phyloP scores from a whole-genome alignment of 2,329 filamentous ascomycete species.

The Achaetomium macrosporum region DNA sequence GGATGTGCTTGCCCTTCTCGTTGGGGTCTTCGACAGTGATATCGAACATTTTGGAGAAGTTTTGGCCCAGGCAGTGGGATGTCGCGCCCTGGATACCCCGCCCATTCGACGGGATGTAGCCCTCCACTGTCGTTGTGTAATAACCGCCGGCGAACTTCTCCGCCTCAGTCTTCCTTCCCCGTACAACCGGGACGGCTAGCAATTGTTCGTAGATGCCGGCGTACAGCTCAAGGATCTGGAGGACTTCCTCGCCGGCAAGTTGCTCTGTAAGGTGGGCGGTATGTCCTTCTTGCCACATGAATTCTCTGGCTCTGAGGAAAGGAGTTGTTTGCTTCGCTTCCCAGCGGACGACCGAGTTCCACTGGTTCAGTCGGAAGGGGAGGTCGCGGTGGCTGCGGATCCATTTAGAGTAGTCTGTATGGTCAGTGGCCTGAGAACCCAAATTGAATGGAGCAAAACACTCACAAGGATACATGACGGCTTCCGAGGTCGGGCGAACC shows the following conservation, averaged over 20 bases:
- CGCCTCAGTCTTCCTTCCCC: conserved; percentile 91
- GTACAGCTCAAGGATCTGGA: conserved; percentile 90
- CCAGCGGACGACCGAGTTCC: conserved; percentile 87
- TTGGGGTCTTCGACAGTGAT: conserved; percentile 92
- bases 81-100: conserved; percentile 96
- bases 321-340: conserved; percentile 33
- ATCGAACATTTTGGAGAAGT: conserved; percentile 99
- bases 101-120: conserved; percentile 91
- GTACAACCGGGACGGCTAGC: conserved; percentile 89
- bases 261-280: conserved; percentile 80
- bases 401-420: conserved; percentile 76
- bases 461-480: conserved; percentile 30
- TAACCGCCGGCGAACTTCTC: conserved; percentile 97
- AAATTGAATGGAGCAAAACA: not conserved
- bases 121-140: conserved; percentile 95
- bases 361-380: conserved; percentile 91
- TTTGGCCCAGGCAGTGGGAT: conserved; percentile 90
- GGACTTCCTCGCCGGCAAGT: conserved; percentile 75
- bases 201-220: conserved; percentile 88
- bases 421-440: not conserved
- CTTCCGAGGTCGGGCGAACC: conserved; percentile 63
- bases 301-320: conserved; percentile 89
- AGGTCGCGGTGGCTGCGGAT: conserved; percentile 95
- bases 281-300: conserved; percentile 97
- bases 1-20: conserved; percentile 70